These are phyloP conservation scores for Bothriochloa decipiens DNA, from an alignment of 176 grass and related monocot genomes.

Conservation along the genomic window DNA sequence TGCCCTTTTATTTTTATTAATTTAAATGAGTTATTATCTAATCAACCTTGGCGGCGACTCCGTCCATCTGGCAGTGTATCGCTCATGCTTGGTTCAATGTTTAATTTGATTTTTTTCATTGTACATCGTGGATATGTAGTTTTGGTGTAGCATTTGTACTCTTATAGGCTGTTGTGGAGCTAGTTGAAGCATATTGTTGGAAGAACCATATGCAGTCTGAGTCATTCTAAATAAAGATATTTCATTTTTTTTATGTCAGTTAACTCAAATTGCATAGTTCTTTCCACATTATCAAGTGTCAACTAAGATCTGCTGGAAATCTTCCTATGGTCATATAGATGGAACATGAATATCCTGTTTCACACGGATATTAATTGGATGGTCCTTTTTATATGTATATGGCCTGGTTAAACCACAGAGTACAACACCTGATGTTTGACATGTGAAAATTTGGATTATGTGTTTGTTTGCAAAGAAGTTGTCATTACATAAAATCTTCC, in stretches of 20 bases:
- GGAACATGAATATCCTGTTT: slow-evolving; percentile 23
- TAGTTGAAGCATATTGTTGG: not conserved
- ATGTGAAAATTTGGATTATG: not conserved
- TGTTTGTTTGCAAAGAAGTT: not conserved
- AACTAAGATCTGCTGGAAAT: not conserved
- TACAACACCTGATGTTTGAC: not conserved
- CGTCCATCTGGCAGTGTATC: no score
- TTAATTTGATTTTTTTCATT: not conserved
- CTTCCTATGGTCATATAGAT: not conserved
- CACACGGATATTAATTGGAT: not conserved
- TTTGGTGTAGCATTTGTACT: not conserved
- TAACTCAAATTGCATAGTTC: not conserved
- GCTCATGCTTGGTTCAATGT: not conserved
- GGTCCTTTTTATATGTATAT: not conserved
- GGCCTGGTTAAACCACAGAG: not conserved
- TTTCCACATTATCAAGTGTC: not conserved
- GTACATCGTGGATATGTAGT: not conserved
- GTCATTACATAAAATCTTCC: slow-evolving; percentile 3
- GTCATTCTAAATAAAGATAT: not conserved
- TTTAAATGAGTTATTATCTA: not conserved
- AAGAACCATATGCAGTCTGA: not conserved
- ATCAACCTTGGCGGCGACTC: not conserved
- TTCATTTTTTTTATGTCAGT: not conserved
- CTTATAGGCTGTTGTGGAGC: not conserved
- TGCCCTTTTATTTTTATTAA: not conserved